Conservation (phyloP, 495 filamentous ascomycete species). For the Neurospora sp. region DNA sequence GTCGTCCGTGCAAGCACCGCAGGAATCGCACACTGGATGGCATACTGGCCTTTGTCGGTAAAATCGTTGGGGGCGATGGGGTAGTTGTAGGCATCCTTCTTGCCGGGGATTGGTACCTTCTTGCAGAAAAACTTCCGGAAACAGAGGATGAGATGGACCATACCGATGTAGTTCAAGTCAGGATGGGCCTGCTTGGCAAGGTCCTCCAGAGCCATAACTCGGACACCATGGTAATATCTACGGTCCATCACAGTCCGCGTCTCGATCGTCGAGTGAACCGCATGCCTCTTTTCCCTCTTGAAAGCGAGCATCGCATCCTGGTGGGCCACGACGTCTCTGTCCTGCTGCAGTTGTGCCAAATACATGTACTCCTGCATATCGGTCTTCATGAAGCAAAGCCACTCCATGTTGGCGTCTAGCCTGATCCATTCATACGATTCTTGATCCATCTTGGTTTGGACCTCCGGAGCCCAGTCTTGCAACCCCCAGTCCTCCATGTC, state of each 20-base stretch:
- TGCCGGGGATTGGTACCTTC: constrained; percentile 18
- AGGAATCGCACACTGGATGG: constrained; percentile 71
- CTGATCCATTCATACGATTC: constrained; percentile 98
- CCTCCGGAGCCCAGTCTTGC: constrained; percentile 75
- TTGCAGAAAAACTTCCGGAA: constrained; percentile 88
- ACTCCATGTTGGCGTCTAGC: constrained; percentile 97
- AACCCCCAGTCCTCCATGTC: constrained; percentile 79
- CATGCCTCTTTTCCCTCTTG: constrained; percentile 39
- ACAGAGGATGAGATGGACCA: constrained; percentile 70
- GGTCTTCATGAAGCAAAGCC: constrained; percentile 69
- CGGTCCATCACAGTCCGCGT: constrained; percentile 80
- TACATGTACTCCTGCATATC: constrained; percentile 93
- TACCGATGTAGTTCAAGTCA: constrained; percentile 64
- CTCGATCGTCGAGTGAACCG: constrained; percentile 75
- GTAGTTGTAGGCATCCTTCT: constrained; percentile 36
- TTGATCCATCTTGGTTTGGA: constrained; percentile 81
- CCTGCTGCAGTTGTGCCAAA: constrained; percentile 91
- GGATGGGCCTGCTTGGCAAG: constrained; percentile 57
- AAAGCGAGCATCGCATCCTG: constrained; percentile 56
- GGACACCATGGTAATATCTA: constrained; percentile 88
- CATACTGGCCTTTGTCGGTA: constrained; percentile 67
- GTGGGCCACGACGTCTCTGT: constrained; percentile 92
- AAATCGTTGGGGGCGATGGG: constrained; percentile 88
- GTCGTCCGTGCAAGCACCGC: constrained; percentile 62
- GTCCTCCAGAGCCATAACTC: constrained; percentile 65